Evolutionary conservation across 2,329 filamentous ascomycete species (phyloP).

Genomic region (Beauveria sp.): DNA sequence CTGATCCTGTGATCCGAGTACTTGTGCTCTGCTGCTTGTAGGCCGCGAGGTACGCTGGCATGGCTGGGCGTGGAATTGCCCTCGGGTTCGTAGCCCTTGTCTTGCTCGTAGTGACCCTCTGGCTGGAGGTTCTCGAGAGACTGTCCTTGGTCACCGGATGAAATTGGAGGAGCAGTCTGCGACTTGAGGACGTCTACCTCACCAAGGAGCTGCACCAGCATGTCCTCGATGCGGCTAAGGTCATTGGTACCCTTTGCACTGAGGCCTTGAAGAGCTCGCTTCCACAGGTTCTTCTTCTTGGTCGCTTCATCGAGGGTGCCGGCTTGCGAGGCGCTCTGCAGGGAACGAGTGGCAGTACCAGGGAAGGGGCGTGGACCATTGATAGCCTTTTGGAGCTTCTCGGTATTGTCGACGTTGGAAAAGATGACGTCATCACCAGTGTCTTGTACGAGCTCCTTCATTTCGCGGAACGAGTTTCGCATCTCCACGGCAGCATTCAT

Average conservation of each 20-base stretch:
- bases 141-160: constrained; percentile 43
- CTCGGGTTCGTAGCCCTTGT: constrained; percentile 75
- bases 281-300: constrained; percentile 92
- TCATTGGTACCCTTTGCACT: constrained; percentile 84
- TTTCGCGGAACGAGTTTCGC: constrained; percentile 91
- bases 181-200: constrained; percentile 82
- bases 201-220: constrained; percentile 83
- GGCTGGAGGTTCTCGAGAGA: constrained; percentile 64
- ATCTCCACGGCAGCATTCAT: constrained; percentile 93
- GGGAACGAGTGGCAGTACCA: constrained; percentile 51
- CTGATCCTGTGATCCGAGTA: constrained; percentile 76
- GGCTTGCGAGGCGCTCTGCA: constrained; percentile 48
- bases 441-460: constrained; percentile 85
- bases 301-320: constrained; percentile 49
- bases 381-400: constrained; percentile 74
- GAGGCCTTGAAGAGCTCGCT: constrained; percentile 83
- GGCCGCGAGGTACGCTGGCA: constrained; percentile 65
- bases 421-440: constrained; percentile 80
- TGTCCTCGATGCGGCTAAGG: constrained; percentile 78
- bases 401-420: constrained; percentile 78
- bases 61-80: constrained; percentile 64
- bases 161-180: constrained; percentile 38
- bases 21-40: constrained; percentile 42
- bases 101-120: constrained; percentile 57
- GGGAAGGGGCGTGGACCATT: constrained; percentile 82